Evolutionary conservation across 352 stramenopile genomes (phyloP).

Genomic region (Discostella stelligera): DNA sequence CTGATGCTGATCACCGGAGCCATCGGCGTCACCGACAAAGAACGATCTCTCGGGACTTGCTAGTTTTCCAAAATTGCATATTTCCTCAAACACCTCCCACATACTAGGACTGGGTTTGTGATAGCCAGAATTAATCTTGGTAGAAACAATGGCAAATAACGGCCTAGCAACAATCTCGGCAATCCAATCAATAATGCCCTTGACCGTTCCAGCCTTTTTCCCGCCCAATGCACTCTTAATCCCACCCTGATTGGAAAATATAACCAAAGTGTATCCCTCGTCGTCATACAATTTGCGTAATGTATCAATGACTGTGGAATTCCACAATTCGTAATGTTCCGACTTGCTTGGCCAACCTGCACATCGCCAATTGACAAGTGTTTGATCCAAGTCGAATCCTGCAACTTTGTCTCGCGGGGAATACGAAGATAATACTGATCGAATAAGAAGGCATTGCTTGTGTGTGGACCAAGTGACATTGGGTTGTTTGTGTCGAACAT

Average conservation of each 20-base stretch:
- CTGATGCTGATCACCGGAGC: conserved; percentile 48
- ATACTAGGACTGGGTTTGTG: conserved; percentile 72
- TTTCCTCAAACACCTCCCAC: conserved; percentile 62
- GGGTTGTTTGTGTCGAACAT: conserved; percentile 12
- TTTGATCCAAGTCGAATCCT: conserved; percentile 79
- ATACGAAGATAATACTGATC: conserved; percentile 14
- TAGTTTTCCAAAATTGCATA: conserved; percentile 36
- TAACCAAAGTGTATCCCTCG: conserved; percentile 55
- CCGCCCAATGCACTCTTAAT: conserved; percentile 62
- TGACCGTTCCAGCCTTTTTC: conserved; percentile 68
- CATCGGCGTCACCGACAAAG: conserved; percentile 73
- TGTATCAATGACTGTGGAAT: conserved; percentile 51
- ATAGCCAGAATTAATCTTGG: conserved; percentile 60
- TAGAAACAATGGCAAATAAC: conserved; percentile 60
- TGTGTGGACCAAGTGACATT: conserved; percentile 42
- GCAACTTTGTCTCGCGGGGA: conserved; percentile 54
- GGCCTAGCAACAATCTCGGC: conserved; percentile 55
- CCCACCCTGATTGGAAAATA: conserved; percentile 78
- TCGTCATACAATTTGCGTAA: conserved; percentile 64
- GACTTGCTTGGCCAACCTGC: conserved; percentile 47
- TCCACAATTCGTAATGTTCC: conserved; percentile 77
- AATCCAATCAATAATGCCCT: conserved; percentile 73
- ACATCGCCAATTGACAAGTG: conserved; percentile 60
- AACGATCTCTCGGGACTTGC: conserved; percentile 63
- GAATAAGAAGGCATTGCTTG: conserved; percentile 40